A percentile compares a stretch with the other conserved stretches of the same genome.
Evolutionary conservation across 2,329 filamentous ascomycete species (phyloP).

Genomic region (Shiraia bambusicola): DNA sequence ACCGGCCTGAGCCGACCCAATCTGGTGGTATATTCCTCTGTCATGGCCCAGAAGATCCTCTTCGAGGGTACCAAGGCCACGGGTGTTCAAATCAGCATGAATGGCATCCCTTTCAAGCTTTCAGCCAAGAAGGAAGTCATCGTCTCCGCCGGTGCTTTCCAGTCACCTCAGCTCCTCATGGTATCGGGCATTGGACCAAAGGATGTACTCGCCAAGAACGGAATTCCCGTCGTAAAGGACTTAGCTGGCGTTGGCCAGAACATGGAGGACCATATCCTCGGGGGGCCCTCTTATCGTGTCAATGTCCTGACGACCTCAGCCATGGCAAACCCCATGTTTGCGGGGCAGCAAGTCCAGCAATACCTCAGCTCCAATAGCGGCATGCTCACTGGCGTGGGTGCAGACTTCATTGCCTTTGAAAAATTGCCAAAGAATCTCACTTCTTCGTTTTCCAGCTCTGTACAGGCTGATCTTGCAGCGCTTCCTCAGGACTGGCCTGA

Average conservation of each 20-base stretch:
- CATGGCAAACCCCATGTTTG: no score
- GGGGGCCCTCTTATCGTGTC: no score
- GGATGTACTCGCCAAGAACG: slow-evolving; percentile 7
- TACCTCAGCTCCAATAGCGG: no score
- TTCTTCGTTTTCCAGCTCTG: no score
- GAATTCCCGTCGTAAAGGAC: slow-evolving; percentile 17
- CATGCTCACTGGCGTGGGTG: no score
- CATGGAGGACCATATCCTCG: slow-evolving; percentile 1
- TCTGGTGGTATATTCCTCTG: slow-evolving; percentile 29
- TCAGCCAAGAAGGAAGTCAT: slow-evolving; percentile 46
- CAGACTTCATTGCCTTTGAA: no score
- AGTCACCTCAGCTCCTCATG: slow-evolving; percentile 43
- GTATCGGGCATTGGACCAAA: slow-evolving; percentile 37
- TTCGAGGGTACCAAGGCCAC: slow-evolving; percentile 22
- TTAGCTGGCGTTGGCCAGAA: slow-evolving; percentile 22
- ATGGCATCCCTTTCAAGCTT: slow-evolving; percentile 9
- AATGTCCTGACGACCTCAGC: no score
- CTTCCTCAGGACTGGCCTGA: no score
- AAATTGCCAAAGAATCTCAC: no score
- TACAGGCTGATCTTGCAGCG: no score
- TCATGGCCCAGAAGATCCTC: slow-evolving; percentile 37
- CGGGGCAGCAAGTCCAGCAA: no score
- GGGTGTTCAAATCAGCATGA: slow-evolving; percentile 11
- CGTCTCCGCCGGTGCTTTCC: slow-evolving; percentile 46
- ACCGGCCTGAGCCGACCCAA: neutral